Conservation (phyloP, 2,329 filamentous ascomycete genomes). For the Calonectria pseudoturangicola region DNA sequence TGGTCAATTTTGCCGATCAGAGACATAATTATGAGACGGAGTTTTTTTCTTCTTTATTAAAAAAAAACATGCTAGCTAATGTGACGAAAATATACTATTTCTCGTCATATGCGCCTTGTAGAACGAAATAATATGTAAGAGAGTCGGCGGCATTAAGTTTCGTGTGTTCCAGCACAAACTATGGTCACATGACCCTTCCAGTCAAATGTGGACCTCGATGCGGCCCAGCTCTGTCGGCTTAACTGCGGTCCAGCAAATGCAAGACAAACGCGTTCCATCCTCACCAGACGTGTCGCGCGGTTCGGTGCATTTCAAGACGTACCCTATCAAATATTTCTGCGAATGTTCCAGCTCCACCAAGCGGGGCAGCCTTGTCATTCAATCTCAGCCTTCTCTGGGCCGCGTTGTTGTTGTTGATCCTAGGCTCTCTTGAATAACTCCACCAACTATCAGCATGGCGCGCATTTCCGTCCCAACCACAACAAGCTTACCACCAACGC, state of each 20-base stretch:
- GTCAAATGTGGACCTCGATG: neutral
- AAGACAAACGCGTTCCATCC: slow-evolving; percentile 22
- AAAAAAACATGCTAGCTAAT: neutral
- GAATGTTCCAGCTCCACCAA: slow-evolving; percentile 12
- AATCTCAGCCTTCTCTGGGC: slow-evolving; percentile 35
- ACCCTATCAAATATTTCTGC: slow-evolving; percentile 21
- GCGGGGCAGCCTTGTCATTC: slow-evolving; percentile 29
- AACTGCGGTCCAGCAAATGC: neutral
- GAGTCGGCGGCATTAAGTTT: neutral
- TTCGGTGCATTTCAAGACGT: slow-evolving; percentile 30
- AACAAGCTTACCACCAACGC: slow-evolving; percentile 81
- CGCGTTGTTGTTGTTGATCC: slow-evolving; percentile 33
- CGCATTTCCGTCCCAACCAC: slow-evolving; percentile 81
- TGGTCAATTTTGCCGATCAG: neutral
- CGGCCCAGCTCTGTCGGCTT: neutral
- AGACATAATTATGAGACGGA: neutral
- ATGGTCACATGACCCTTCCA: neutral
- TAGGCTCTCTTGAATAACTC: slow-evolving; percentile 36
- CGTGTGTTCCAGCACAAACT: slow-evolving; percentile 1
- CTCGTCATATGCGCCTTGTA: neutral
- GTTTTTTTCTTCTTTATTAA: neutral
- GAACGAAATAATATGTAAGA: slow-evolving; percentile 8
- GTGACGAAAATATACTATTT: neutral
- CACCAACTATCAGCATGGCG: slow-evolving; percentile 62
- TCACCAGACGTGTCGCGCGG: slow-evolving; percentile 33